Evolutionary conservation across 148 eudicot genomes (phyloP).

Genomic region (Drosera capensis): DNA sequence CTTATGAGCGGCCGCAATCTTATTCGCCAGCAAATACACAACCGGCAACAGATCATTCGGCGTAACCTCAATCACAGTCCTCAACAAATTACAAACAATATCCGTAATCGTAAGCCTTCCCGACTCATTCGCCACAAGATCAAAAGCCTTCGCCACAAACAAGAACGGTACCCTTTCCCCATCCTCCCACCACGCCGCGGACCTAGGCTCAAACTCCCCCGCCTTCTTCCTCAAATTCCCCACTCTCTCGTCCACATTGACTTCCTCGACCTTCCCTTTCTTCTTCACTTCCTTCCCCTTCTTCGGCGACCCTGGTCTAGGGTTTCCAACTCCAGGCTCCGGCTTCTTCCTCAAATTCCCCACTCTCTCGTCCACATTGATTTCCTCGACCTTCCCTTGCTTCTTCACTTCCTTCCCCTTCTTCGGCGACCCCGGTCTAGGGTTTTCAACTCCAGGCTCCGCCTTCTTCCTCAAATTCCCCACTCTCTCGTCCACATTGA

Average conservation of each 20-base stretch:
- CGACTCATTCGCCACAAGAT: slow-evolving; percentile 52
- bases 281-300: slow-evolving; percentile 6
- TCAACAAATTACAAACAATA: slow-evolving; percentile 75
- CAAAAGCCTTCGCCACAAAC: slow-evolving; percentile 59
- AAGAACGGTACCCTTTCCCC: slow-evolving; percentile 70
- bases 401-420: not conserved
- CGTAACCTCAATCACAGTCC: slow-evolving; percentile 59
- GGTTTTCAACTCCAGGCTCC: slow-evolving; percentile 7
- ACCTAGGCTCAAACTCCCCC: slow-evolving; percentile 35
- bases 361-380: too few relatives aligned
- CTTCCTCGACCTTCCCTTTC: slow-evolving; percentile 5
- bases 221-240: slow-evolving; percentile 53
- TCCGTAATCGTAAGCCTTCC: slow-evolving; percentile 71
- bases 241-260: slow-evolving; percentile 41
- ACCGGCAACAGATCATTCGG: slow-evolving; percentile 61
- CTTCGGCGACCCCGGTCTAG: not conserved
- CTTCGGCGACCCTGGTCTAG: too few relatives aligned
- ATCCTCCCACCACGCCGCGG: slow-evolving; percentile 63
- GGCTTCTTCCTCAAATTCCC: too few relatives aligned
- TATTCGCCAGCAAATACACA: slow-evolving; percentile 72
- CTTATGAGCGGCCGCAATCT: slow-evolving; percentile 74
- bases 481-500: slow-evolving; percentile 21
- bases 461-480: slow-evolving; percentile 40
- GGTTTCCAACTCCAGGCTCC: too few relatives aligned
- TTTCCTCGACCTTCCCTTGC: too few relatives aligned